Conservation (phyloP, 495 filamentous ascomycete genomes). For the Aspergillus panamensis region DNA sequence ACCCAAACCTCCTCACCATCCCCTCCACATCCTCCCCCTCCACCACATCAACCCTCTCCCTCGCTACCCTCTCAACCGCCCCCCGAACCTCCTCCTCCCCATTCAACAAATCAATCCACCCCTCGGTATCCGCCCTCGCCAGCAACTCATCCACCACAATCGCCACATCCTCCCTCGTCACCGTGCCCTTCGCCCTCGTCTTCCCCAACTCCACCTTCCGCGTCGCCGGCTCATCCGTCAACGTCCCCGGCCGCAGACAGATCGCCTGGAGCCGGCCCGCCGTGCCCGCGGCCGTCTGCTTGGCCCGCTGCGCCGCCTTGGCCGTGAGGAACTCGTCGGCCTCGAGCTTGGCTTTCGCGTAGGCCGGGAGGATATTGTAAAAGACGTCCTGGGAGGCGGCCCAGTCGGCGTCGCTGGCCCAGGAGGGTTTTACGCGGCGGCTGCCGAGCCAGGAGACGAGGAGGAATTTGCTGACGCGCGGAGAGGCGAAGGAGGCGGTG, state of each 20-base stretch:
- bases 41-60: conserved; percentile 59
- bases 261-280: conserved; percentile 56
- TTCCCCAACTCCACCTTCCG: conserved; percentile 64
- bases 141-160: conserved; percentile 62
- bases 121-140: conserved; percentile 54
- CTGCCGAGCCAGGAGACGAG: conserved; percentile 66
- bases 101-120: conserved; percentile 59
- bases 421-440: conserved; percentile 55
- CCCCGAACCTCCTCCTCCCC: conserved; percentile 55
- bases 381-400: conserved; percentile 47
- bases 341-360: conserved; percentile 70
- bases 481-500: conserved; percentile 53
- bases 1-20: conserved; percentile 43
- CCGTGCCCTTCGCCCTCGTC: conserved; percentile 50
- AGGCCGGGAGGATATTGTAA: conserved; percentile 53
- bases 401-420: conserved; percentile 66
- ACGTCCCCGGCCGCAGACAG: conserved; percentile 60
- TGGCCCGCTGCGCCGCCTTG: conserved; percentile 45
- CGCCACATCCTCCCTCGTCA: conserved; percentile 68
- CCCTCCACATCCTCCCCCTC: conserved; percentile 62
- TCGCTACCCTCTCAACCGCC: conserved; percentile 64
- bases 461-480: conserved; percentile 67
- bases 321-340: conserved; percentile 71
- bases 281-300: conserved; percentile 35
- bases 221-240: conserved; percentile 57